Conservation (phyloP, 768 basidiomycete species). For the Rhizopogon rudus region DNA sequence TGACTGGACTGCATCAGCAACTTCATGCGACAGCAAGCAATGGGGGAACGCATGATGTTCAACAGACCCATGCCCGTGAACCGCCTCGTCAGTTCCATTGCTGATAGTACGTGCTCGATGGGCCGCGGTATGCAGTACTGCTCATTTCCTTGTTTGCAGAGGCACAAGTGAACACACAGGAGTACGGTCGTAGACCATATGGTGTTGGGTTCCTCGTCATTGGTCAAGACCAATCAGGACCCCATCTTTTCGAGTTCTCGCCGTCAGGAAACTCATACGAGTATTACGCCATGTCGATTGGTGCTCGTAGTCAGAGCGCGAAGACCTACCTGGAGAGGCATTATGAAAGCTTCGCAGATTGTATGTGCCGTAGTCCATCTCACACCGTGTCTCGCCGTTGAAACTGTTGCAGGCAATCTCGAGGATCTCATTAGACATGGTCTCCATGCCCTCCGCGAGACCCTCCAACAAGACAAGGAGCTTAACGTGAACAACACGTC, state of each 20-base stretch:
- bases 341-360: constrained; percentile 80
- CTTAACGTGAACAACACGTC: constrained; percentile 92
- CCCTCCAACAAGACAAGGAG: constrained; percentile 97
- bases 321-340: constrained; percentile 98
- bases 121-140: not conserved
- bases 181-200: constrained; percentile 95
- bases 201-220: constrained; percentile 99
- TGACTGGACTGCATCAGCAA: constrained; percentile 51
- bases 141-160: constrained; percentile 41
- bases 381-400: not conserved
- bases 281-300: constrained; percentile 98
- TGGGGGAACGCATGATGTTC: constrained; percentile 92
- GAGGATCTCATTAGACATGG: constrained; percentile 92
- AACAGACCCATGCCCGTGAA: constrained; percentile 94
- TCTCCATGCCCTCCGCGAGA: constrained; percentile 91
- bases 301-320: constrained; percentile 95
- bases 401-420: constrained; percentile 53
- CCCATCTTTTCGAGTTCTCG: constrained; percentile 97
- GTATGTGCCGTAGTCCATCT: constrained; percentile 41
- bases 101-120: constrained; percentile 70
- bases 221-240: constrained; percentile 93
- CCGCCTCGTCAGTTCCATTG: constrained; percentile 87
- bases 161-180: constrained; percentile 98
- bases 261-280: constrained; percentile 97
- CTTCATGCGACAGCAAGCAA: constrained; percentile 99